phyloP scores from a whole-genome alignment of 139 green algal genomes.

The Gonium pectorale region DNA sequence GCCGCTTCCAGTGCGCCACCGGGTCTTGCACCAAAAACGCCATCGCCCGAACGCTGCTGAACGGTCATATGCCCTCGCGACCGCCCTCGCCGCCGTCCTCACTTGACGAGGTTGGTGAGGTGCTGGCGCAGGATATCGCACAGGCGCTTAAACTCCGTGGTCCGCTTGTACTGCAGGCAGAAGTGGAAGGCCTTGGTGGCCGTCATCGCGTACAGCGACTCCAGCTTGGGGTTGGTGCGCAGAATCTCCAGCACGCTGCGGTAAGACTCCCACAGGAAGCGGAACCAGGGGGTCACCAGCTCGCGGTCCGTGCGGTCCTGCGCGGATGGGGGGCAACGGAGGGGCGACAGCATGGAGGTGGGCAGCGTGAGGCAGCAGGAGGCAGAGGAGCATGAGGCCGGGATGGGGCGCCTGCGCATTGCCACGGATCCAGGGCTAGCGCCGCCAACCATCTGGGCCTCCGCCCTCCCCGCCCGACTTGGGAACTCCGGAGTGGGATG shows the following conservation, averaged over 20 bases:
- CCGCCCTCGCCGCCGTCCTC: too few relatives aligned
- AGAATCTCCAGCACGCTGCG: constrained; percentile 96
- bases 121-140: constrained; percentile 99
- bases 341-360: neutral
- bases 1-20: too few relatives aligned
- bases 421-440: too few relatives aligned
- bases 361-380: neutral
- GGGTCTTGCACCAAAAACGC: too few relatives aligned
- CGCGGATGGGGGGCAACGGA: neutral
- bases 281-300: constrained; percentile 99
- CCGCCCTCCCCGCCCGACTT: too few relatives aligned
- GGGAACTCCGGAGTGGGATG: too few relatives aligned
- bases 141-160: constrained; percentile 96
- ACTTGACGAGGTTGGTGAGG: constrained; percentile 95
- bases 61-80: constrained; percentile 3
- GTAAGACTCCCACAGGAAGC: constrained; percentile 99
- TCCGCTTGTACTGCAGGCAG: constrained; percentile 97
- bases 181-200: constrained; percentile 87
- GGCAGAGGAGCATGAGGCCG: too few relatives aligned
- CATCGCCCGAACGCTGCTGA: too few relatives aligned
- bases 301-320: constrained; percentile 95
- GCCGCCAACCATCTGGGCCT: too few relatives aligned
- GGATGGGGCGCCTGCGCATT: too few relatives aligned
- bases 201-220: constrained; percentile 95
- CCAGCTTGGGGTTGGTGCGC: constrained; percentile 97